phyloP scores from a whole-genome alignment of 306 rosid genomes.

The Prunus fruticosa region DNA sequence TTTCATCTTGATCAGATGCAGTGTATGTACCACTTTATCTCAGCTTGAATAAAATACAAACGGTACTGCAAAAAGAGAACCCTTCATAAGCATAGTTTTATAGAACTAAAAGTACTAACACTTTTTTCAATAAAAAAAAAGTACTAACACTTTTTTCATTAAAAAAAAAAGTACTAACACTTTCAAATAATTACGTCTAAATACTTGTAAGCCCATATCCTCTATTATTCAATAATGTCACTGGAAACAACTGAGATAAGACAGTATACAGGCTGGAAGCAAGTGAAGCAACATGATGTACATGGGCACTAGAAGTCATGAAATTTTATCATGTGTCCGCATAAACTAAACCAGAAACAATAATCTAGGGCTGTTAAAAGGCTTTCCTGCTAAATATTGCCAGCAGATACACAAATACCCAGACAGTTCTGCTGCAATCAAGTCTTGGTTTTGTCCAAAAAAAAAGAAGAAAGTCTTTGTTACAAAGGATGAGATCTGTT shows the following conservation, averaged over 20 bases:
- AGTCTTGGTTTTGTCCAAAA: no score
- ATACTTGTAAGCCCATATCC: background rate
- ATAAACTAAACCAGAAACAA: background rate
- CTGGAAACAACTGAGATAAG: background rate
- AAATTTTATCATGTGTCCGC: background rate
- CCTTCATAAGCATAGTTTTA: conserved; percentile 17
- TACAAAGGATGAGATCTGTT: background rate
- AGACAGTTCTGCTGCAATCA: background rate
- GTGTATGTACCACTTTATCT: conserved; percentile 26
- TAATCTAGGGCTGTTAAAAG: background rate
- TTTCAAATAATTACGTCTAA: background rate
- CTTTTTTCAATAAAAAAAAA: background rate
- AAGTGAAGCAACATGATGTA: background rate
- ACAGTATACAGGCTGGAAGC: background rate
- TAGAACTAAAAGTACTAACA: background rate
- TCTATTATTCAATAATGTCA: background rate
- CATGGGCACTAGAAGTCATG: background rate
- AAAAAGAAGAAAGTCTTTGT: background rate
- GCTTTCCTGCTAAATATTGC: background rate
- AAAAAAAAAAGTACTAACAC: background rate
- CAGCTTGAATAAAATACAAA: conserved; percentile 66
- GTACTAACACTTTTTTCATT: background rate
- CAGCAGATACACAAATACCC: background rate
- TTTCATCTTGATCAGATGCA: conserved; percentile 13
- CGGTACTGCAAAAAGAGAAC: conserved; percentile 56